These are phyloP conservation scores for Ophiostoma sp. DNA, from an alignment of 2,329 filamentous ascomycete species.

Conservation along the genomic window DNA sequence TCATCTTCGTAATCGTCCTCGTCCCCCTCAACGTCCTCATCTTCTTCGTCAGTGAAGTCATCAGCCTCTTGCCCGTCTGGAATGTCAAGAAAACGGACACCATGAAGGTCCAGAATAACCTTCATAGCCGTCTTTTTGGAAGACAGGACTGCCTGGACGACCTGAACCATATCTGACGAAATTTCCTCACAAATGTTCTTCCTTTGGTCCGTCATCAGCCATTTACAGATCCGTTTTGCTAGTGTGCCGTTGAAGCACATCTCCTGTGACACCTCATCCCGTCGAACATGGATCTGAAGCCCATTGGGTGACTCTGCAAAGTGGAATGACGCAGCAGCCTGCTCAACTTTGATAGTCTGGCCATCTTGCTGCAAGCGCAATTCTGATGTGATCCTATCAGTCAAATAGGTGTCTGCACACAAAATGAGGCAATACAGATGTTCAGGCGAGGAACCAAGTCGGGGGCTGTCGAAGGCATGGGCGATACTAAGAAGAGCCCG, in stretches of 20 bases:
- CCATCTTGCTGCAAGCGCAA: constrained; percentile 36
- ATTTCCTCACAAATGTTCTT: background rate
- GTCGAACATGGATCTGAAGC: constrained; percentile 39
- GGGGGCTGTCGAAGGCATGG: constrained; percentile 34
- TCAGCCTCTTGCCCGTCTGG: too few relatives aligned
- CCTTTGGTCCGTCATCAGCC: constrained; percentile 39
- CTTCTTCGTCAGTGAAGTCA: background rate
- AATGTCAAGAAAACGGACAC: background rate
- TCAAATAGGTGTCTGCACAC: constrained; percentile 34
- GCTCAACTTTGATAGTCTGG: background rate
- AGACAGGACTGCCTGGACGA: background rate
- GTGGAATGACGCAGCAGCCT: constrained; percentile 1
- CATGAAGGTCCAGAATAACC: background rate
- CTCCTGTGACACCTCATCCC: constrained; percentile 33
- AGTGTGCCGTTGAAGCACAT: constrained; percentile 37
- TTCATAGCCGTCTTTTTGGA: background rate
- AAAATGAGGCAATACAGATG: constrained; percentile 25
- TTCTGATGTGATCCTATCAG: constrained; percentile 37
- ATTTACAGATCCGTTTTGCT: constrained; percentile 35
- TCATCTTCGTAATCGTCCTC: background rate
- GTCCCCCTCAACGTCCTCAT: background rate
- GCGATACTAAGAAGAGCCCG: constrained; percentile 33
- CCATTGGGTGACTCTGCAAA: constrained; percentile 10
- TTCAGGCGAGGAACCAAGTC: background rate
- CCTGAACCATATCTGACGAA: background rate